Conservation (phyloP, 2,329 filamentous ascomycete species). For the Cercospora sesami region DNA sequence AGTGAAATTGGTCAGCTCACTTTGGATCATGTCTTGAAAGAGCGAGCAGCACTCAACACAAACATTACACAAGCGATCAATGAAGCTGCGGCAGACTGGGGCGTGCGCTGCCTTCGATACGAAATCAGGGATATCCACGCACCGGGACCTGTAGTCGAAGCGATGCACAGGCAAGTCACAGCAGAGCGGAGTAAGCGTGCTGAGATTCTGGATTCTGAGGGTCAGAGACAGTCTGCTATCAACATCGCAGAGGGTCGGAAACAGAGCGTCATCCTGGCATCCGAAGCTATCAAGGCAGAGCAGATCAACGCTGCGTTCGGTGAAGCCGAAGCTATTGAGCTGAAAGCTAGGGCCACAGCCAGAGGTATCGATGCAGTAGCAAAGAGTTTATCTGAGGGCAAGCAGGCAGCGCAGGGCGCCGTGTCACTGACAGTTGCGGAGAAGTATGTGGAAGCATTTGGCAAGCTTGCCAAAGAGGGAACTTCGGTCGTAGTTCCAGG, state of each 20-base stretch:
- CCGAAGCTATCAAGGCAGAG: constrained; percentile 84
- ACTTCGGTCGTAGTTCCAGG: constrained; percentile 94
- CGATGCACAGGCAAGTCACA: constrained; percentile 98
- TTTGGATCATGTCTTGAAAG: constrained; percentile 95
- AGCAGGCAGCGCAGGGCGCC: constrained; percentile 75
- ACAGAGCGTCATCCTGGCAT: constrained; percentile 93
- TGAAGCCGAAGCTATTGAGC: constrained; percentile 88
- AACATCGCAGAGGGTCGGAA: constrained; percentile 98
- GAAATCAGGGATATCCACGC: constrained; percentile 99
- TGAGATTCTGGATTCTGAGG: constrained; percentile 95
- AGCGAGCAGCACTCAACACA: constrained; percentile 90
- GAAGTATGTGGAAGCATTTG: constrained; percentile 97
- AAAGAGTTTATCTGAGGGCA: constrained; percentile 59
- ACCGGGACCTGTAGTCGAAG: constrained; percentile 86
- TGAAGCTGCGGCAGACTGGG: constrained; percentile 95
- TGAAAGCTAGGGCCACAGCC: constrained; percentile 85
- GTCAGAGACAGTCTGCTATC: constrained; percentile 94
- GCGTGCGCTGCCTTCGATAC: constrained; percentile 91
- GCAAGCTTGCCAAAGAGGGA: constrained; percentile 87
- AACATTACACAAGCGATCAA: constrained; percentile 99
- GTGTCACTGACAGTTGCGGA: constrained; percentile 88
- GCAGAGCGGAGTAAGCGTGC: constrained; percentile 96
- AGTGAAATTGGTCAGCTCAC: constrained; percentile 96
- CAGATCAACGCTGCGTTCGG: constrained; percentile 90
- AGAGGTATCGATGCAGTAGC: constrained; percentile 85